Base-by-base conservation (phyloP, 2,329 filamentous ascomycete genomes). In the Fusarium avenaceum region DNA sequence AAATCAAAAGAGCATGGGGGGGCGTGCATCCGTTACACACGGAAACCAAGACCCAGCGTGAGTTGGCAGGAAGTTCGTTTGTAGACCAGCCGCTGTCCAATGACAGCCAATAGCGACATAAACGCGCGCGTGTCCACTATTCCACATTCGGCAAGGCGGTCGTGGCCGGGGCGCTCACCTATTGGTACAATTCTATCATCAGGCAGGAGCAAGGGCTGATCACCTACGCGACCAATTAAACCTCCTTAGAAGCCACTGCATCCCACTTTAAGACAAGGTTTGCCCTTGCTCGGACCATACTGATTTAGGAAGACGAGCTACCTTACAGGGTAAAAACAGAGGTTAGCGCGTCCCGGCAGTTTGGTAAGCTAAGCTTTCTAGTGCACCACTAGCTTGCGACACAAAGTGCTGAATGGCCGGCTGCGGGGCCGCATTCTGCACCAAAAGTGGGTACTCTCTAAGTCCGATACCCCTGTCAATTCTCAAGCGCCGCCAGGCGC, bases 281-380 rank as follows among this genome's bases (percentile, higher is more conserved):
- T 4, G 17, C 8, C 65, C 65, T 47, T 69, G 65, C 52, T 63
- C 59, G 49, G 58, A 1, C 30, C 19, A 60, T 53, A 7, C 52
- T 42, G 11, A 17, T 47, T 63, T 24, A 14, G 52, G 63, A 46
- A 58, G 43, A 53, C 35, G 59, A 56, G 59, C 32, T 46, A 63
- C 51, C 39, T 58, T 11, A 13, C 60, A 63, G 40, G 57, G 45
- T 33, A 48, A 1, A 5, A 26, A 4, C 15, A 39, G 65, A 45
- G 71, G 38, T 75, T 80, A 80, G 78, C 73, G 76, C 67, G 72
- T 75, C 74, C 63, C 78, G 78, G 71, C 74, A 78, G 67, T 67
- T 70, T 77, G 78, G 78, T 75, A 78, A 70, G 72, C 77, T 73
- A 77, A 72, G 53, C 51, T 57, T 67, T 70, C 32, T 57, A 69